A percentile compares a stretch with the other conserved stretches of the same genome.
Conservation (phyloP, 176 grass and related monocot species). For the Oryza officinalis region DNA sequence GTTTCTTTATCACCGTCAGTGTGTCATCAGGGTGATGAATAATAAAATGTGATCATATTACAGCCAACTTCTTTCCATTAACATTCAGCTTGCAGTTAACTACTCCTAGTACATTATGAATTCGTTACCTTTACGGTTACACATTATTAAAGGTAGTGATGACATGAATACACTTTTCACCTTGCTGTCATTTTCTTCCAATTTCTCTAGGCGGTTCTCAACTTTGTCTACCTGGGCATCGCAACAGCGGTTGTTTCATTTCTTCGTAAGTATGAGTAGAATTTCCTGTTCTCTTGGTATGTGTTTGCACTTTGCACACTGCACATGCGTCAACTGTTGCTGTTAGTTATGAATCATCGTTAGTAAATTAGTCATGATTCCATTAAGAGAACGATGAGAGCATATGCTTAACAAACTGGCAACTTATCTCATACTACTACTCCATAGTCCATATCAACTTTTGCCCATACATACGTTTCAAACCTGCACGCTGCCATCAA, state of each 20-base stretch:
- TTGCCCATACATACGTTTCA: neutral
- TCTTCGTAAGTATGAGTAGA: conserved; percentile 53
- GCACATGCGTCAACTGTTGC: neutral
- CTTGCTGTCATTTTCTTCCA: neutral
- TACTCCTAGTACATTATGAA: neutral
- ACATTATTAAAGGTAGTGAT: neutral
- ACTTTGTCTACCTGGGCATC: conserved; percentile 58
- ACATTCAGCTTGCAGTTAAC: neutral
- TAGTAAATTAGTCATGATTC: neutral
- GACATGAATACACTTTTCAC: conserved; percentile 9
- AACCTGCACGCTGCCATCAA: neutral
- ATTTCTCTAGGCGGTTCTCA: conserved; percentile 50
- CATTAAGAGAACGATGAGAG: neutral
- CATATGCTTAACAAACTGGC: neutral
- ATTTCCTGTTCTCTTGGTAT: neutral
- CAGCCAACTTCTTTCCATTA: neutral
- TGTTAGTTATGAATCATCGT: conserved; percentile 8
- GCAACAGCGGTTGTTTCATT: conserved; percentile 50
- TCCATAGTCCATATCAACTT: neutral
- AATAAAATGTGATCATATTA: neutral
- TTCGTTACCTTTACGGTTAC: neutral
- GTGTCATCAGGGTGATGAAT: neutral
- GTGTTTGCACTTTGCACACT: neutral
- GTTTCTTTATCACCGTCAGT: neutral
- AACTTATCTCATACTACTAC: neutral